Base-by-base conservation (phyloP, 208 protist species). In the Crithidia brevicula region DNA sequence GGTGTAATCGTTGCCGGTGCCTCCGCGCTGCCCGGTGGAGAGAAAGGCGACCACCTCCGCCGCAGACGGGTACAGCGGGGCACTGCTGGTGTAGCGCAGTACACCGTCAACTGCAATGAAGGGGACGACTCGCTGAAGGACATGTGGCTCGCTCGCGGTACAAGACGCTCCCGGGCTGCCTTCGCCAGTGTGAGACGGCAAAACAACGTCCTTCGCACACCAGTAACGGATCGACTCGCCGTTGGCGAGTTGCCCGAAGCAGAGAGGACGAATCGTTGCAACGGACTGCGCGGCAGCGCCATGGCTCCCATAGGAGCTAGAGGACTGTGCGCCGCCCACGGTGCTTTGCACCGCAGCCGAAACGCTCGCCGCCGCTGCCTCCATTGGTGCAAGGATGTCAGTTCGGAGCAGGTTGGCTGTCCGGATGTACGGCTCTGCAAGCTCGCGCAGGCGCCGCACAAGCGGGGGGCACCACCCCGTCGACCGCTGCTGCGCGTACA, bases 351-450 rank as follows among this genome's bases (percentile, higher is more conserved):
- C 25, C 2, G 18, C 36, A 5, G 18, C 49, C 1, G 52, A 52
- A 23, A 47, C 18, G 13, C 40, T 36, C 27, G 54, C 50, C 1
- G 66, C 33, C 18, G 46, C 60, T 4, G 36, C 33, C 5, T 64
- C 51, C 9, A 62, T 56, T 16, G 54, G 53, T 31, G 65, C 79
- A 23, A 95, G 72, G 30, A 92, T 56, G 28, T 91, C 86, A 3
- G 74, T 76, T 46, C 79, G 77, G 3, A 95, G 77, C 11, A 96
- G 80, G 42, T 85, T 65, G 43, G 89, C 67, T 4, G 72, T 50
- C 25, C 85, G 74, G 59, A 96, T 82, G 77, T 89, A 96, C 15
- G 69, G 65, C 72, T 96, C 86, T 1, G 83, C 77, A 11, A 96
- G 67, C 47, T 83, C 81, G 8, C 86, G 82, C 63, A 96, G 71